Conservation (phyloP, 441 rosid genomes). For the Croton laevigatus region DNA sequence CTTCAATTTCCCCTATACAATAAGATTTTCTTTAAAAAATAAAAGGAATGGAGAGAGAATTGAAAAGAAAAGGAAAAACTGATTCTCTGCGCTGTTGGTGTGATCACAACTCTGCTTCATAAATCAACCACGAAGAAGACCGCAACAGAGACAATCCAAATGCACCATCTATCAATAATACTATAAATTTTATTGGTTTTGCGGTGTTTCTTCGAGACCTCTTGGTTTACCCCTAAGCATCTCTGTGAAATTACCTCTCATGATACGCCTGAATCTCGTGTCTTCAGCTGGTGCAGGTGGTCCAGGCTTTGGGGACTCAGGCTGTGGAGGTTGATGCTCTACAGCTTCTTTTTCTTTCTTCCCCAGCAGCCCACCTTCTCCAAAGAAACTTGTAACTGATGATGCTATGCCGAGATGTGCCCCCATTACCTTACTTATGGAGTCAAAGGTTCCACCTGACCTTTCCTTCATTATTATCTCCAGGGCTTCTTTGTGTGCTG, state of each 20-base stretch:
- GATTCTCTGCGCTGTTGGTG: neutral
- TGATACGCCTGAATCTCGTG: constrained; percentile 87
- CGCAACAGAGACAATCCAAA: constrained; percentile 27
- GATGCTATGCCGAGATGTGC: constrained; percentile 90
- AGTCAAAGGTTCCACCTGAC: constrained; percentile 79
- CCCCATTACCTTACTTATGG: constrained; percentile 90
- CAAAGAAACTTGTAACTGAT: constrained; percentile 83
- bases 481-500: constrained; percentile 94
- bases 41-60: neutral
- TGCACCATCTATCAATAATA: neutral
- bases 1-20: constrained; percentile 5
- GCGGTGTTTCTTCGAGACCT: constrained; percentile 53
- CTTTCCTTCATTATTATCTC: constrained; percentile 92
- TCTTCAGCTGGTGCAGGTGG: constrained; percentile 59
- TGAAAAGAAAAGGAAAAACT: neutral
- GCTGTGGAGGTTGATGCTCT: constrained; percentile 38
- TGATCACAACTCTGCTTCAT: neutral
- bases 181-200: constrained; percentile 24
- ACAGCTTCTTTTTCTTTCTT: constrained; percentile 80
- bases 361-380: constrained; percentile 77
- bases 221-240: constrained; percentile 77
- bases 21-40: neutral
- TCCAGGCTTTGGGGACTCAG: constrained; percentile 48
- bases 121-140: constrained; percentile 1
- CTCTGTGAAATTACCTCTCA: constrained; percentile 87